Evolutionary conservation across 1,284 basidiomycete species (phyloP), one percentile per base, ranked within the genome.

Genomic region (Fistulina hepatica): DNA sequence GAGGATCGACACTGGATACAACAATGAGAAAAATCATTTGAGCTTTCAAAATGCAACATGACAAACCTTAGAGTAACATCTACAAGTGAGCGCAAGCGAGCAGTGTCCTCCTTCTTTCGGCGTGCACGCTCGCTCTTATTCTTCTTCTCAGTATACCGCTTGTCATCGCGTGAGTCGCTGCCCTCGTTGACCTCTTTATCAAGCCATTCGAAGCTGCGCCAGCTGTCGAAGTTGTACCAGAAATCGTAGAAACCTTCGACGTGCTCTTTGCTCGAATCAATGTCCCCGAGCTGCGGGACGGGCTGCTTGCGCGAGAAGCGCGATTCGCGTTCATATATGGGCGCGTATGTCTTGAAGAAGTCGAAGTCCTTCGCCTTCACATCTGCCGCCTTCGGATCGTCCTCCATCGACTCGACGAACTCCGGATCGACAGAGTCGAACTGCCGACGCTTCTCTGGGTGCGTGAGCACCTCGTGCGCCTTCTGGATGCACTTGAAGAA

Each of bases 401-500:
- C 79, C 46, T 89, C 81, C 54, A 93, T 81, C 47, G 86, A 64
- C 37, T 78, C 76, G 31, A 76, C 57, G 52, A 76, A 81, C 43
- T 69, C 56, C 37, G 88, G 86, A 62, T 98, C 94, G 42, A 94
- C 85, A 2, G 90, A 95, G 64, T 98, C 95, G 62, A 97, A 98
- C 60, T 97, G 92, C 35, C 89, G 80, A 47, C 92, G 81, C 52
- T 81, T 81, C 55, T 97, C 92, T 13, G 76, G 59, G 63, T 94
- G 74, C 42, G 80, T 84, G 37, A 98, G 79, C 30, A 92, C 81
- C 53, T 98, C 94, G 62, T 85, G 78, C 15, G 93, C 92, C 62
- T 98, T 98, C 64, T 89, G 82, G 52, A 98, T 97, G 58, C 94
- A 98, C 66, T 98, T 98, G 86, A 98, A 98, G 73, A 98, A 98